These are phyloP conservation scores for Aquilaria sinensis DNA, from an alignment of 345 rosid species.

Conservation along the genomic window DNA sequence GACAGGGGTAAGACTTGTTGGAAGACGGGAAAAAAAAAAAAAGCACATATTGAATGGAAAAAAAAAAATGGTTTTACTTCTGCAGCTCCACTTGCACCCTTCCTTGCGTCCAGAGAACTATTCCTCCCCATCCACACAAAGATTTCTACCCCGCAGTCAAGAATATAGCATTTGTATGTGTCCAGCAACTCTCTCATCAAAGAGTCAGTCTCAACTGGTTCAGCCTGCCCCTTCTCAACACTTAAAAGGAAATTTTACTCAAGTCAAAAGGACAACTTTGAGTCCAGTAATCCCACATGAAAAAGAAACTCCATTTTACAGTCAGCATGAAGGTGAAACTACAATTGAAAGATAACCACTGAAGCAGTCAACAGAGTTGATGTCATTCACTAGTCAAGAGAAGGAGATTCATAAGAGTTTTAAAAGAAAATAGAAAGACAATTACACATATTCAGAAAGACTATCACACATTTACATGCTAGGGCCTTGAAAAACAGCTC, in stretches of 20 bases:
- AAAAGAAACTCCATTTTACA: not conserved
- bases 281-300: conserved; percentile 2
- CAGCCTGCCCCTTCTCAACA: conserved; percentile 80
- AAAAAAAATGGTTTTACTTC: conserved; percentile 45
- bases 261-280: conserved; percentile 20
- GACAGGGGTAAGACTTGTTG: conserved; percentile 1
- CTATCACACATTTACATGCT: too few relatives aligned
- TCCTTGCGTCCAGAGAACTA: conserved; percentile 81
- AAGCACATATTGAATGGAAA: conserved; percentile 7
- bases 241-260: conserved; percentile 37
- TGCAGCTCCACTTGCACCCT: conserved; percentile 74
- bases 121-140: conserved; percentile 94
- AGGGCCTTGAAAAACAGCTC: too few relatives aligned
- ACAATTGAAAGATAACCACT: not conserved
- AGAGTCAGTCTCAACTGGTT: conserved; percentile 58
- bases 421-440: too few relatives aligned
- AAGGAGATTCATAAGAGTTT: too few relatives aligned
- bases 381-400: not conserved
- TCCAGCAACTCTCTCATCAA: conserved; percentile 70
- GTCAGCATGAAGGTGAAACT: not conserved
- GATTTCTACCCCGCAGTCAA: conserved; percentile 79
- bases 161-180: conserved; percentile 76
- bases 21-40: conserved; percentile 7
- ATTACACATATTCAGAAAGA: too few relatives aligned
- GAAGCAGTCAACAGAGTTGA: not conserved